Evolutionary conservation across 129 eudicot species (phyloP).

Genomic region (Daucus carota): DNA sequence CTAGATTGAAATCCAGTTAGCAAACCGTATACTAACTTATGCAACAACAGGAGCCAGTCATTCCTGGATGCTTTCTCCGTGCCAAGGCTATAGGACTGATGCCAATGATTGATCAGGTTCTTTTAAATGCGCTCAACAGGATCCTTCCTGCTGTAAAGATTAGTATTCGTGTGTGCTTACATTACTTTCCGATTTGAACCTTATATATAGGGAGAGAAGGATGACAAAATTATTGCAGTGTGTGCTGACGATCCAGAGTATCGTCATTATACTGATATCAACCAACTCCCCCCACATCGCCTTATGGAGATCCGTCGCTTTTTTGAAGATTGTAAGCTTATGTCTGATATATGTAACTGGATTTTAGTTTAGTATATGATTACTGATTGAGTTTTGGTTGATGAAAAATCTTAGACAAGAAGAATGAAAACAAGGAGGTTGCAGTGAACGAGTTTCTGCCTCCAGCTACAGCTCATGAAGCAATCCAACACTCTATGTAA

Average conservation of each 20-base stretch:
- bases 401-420: slow-evolving; percentile 46
- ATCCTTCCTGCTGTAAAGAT: background rate
- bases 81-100: slow-evolving; percentile 89
- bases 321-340: slow-evolving; percentile 89
- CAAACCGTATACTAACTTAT: background rate
- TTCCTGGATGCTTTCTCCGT: slow-evolving; percentile 87
- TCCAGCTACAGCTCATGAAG: slow-evolving; percentile 53
- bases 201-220: slow-evolving; percentile 63
- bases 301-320: slow-evolving; percentile 81
- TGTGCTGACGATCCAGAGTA: slow-evolving; percentile 98
- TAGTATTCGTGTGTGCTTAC: background rate
- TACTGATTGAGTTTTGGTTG: slow-evolving; percentile 19
- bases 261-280: slow-evolving; percentile 60
- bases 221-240: slow-evolving; percentile 90
- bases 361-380: background rate
- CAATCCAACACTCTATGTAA: slow-evolving; percentile 91
- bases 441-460: slow-evolving; percentile 81
- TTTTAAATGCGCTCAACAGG: background rate
- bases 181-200: background rate
- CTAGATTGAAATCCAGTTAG: background rate
- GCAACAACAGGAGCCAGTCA: slow-evolving; percentile 59
- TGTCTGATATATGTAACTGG: background rate
- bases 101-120: slow-evolving; percentile 98
- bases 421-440: slow-evolving; percentile 93
- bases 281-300: slow-evolving; percentile 89